Evolutionary conservation across 2,329 filamentous ascomycete genomes (phyloP), one percentile per base, ranked within the genome.

Genomic region (Fusarium guadeloupense): DNA sequence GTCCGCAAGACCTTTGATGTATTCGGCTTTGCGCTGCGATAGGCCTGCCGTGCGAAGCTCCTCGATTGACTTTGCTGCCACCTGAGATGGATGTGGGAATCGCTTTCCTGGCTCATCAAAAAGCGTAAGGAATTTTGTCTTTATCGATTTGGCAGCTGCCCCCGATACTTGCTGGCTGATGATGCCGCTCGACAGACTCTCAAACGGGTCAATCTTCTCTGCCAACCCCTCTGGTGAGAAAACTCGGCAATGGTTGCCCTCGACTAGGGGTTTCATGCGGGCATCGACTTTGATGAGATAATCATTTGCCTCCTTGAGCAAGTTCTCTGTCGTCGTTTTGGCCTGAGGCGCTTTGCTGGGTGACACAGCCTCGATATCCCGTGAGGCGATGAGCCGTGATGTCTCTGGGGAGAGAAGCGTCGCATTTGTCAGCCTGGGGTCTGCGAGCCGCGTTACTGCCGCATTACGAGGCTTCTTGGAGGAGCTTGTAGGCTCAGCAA

Each of bases 91-190:
- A 0, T 86, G 84, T 0, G 94, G 94, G 70, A 97, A 98, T 30
- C 68, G 69, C 10, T 71, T 69, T 5, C 44, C 46, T 16, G 70
- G 56, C 6, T 76, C 69, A 30, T 78, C 73, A 30, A 97, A 97
- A 6, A 97, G 78, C 2, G 80, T 82, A 17, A 96, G 78, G 73
- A 97, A 97, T 63, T 92, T 94, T 43, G 84, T 85, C 74, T 94
- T 93, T 77, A 99, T 98, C 6, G 91, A 91, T 66, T 86, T 89
- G 12, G 95, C 95, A 1, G 95, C 95, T 6, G 93, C 92, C 16
- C 94, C 93, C 1, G 93, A 97, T 17, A 99, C 94, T 78, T 99
- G 95, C 77, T 98, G 95, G 47, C 92, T 93, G 69, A 98, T 96
- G 72, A 99, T 97, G 45, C 93, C 90, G 74, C 89, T 93, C 33